Evolutionary conservation across 2,329 filamentous ascomycete species (phyloP), one percentile per base, ranked within the genome.

Genomic region (Elsinoe ampelina): DNA sequence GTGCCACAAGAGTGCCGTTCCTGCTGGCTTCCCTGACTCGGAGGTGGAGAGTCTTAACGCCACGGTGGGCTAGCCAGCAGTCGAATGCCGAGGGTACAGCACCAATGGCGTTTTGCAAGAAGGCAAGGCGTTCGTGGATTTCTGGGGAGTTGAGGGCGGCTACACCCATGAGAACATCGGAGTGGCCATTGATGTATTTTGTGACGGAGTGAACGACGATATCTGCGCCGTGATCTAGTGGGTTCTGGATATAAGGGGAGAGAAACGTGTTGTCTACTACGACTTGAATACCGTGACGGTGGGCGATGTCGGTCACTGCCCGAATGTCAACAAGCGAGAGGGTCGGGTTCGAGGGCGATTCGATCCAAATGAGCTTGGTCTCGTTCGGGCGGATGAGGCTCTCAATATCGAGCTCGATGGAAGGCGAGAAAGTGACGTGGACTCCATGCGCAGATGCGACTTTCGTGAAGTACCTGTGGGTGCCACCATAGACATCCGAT

Each of bases 261-360:
- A 97, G 79, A 78, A 98, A 98, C 17, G 93, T 98, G 77, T 98
- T 98, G 77, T 98, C 93, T 41, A 98, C 93, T n/a, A 98, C 93
- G 42, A 98, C 93, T 69, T 89, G 79, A 66, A 97, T 89, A 60
- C 91, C 92, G 67, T 89, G 87, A 65, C 85, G 78, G 72, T 97
- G 93, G 15, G 93, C 93, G 57, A 86, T 80, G 26, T 82, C 83
- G 26, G 87, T 86, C 39, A 98, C 87, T 55, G 88, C 85, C 65
- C 87, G 80, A 69, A 98, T 95, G 73, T 98, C 92, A 62, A 97
- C 92, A 48, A 98, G 80, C 26, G 87, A 84, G 58, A 98, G 79
- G 5, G 93, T 98, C 0, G 93, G 93, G 76, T 98, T 98, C 65
- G 87, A 93, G 20, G 93, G 93, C 8, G 83, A 86, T 76, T 98